Base-by-base conservation (phyloP, 179 eudicot genomes). In the Beta macrorhiza region DNA sequence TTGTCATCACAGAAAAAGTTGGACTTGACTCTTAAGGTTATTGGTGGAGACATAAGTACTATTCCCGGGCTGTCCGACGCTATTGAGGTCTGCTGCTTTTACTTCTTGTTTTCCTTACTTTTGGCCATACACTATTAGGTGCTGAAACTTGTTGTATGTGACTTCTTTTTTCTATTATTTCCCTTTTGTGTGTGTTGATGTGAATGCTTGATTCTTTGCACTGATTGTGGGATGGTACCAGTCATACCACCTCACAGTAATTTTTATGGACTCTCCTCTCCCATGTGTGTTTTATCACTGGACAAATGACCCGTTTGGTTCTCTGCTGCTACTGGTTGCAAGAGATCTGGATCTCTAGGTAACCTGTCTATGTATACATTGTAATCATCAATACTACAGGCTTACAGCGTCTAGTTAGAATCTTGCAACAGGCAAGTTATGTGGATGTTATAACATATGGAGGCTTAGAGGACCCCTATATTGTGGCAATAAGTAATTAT, bases 1-100 rank as follows among this genome's bases (percentile, higher is more conserved):
- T 81, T 85, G 51, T 53, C 68, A 17, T 79, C 88, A 89, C 94
- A 94, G 98, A 94, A 87, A 90, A 90, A 91, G 78, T 80, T 94
- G 85, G 91, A 94, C 75, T 87, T 94, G 74, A 89, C 87, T 49
- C 97, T 94, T 49, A 94, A 94, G 87, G 94, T 94, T 69, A 78
- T 94, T 83, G 98, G 98, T 70, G 94, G 98, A 72, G 96, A 94
- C 52, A 86, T 94, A 79, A 86, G 92, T 72, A 44, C 98, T 29
- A 89, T 94, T 81, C 98, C 98, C 16, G 97, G 97, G 82, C 87
- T 94, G 56, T 88, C 91, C 71, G 96, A 91, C 87, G 94, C 96
- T 78, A 87, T 94, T 64, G 98, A 94, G 98, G 98, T 94, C 86
- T 82, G 93, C 45, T 72, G 53, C 57, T 45, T 77, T 62, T 69